Percentiles rank a stretch among this genome's conserved stretches.
Evolutionary conservation across 2,329 filamentous ascomycete species (phyloP).

Genomic region (Fusarium albosuccineum): DNA sequence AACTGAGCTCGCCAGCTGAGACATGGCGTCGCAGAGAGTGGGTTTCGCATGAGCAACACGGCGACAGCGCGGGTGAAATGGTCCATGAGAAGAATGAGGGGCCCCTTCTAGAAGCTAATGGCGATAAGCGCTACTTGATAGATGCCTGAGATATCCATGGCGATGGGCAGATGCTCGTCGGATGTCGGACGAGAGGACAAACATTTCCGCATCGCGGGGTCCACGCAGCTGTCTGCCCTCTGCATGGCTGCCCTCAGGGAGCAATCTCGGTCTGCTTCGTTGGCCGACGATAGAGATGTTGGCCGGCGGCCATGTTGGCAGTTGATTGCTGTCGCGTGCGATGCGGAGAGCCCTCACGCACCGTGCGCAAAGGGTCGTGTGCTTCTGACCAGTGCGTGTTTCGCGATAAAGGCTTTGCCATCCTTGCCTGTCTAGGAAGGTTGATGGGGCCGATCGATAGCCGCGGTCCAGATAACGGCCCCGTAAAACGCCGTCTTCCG

Average conservation of each 20-base stretch:
- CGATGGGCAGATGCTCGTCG: constrained; percentile 4
- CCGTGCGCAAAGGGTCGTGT: constrained; percentile 15
- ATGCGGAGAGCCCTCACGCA: constrained; percentile 7
- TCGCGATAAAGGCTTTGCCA: constrained; percentile 18
- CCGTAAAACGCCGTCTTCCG: constrained; percentile 25
- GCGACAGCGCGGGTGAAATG: constrained; percentile 9
- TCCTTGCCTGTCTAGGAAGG: constrained; percentile 3
- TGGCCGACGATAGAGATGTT: constrained; percentile 13
- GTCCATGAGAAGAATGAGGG: constrained; percentile 8
- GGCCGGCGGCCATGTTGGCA: constrained; percentile 10
- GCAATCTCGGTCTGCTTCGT: constrained; percentile 6
- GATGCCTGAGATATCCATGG: constrained; percentile 1
- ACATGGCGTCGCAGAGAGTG: constrained; percentile 21
- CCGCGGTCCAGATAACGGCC: constrained; percentile 26
- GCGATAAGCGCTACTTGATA: constrained; percentile 5
- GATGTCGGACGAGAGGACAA: constrained; percentile 2
- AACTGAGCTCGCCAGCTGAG: constrained; percentile 29
- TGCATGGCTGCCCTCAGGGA: not conserved
- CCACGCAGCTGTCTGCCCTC: not conserved
- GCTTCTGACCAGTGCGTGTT: constrained; percentile 24
- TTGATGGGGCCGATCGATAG: constrained; percentile 21
- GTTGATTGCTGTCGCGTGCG: constrained; percentile 19
- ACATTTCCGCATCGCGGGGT: not conserved
- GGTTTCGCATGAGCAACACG: constrained; percentile 9
- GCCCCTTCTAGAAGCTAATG: constrained; percentile 17